phyloP scores from a whole-genome alignment of 2,329 filamentous ascomycete species.

The Phaeoacremonium minimum region DNA sequence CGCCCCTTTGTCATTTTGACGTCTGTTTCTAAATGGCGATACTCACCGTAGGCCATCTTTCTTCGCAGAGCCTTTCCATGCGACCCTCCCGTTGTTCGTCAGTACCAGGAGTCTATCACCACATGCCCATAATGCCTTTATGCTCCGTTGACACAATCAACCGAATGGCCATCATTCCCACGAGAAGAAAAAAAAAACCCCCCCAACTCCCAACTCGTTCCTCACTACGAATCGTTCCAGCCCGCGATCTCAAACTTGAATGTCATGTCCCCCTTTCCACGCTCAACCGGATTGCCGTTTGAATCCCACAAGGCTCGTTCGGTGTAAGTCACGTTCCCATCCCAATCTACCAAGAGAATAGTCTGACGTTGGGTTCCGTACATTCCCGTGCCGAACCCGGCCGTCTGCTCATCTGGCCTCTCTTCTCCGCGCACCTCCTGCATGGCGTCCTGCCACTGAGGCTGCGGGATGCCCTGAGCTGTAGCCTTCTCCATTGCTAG shows the following conservation, averaged over 20 bases:
- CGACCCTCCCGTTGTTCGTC: too few species aligned
- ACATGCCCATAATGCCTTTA: too few species aligned
- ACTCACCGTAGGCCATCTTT: too few species aligned
- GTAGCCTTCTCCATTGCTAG: conserved; percentile 38
- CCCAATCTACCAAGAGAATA: conserved; percentile 56
- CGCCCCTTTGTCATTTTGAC: too few species aligned
- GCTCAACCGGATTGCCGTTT: conserved; percentile 48
- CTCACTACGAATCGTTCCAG: conserved; percentile 29
- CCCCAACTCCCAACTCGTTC: not conserved
- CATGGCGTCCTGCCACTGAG: conserved; percentile 20
- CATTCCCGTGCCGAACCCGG: conserved; percentile 51
- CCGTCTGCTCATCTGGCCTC: conserved; percentile 25
- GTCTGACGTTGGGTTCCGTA: conserved; percentile 66
- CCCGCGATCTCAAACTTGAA: conserved; percentile 54
- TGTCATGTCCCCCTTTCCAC: conserved; percentile 50
- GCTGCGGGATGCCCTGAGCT: conserved; percentile 16
- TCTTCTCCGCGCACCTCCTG: conserved; percentile 28
- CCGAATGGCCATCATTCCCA: not conserved
- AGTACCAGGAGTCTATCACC: too few species aligned
- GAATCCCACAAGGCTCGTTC: conserved; percentile 58
- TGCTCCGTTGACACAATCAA: too few species aligned
- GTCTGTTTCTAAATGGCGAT: too few species aligned
- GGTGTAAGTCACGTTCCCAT: conserved; percentile 55
- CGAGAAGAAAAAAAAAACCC: not conserved
- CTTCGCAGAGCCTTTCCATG: too few species aligned